Conservation (phyloP, 176 grass and related monocot genomes). For the Triticum dicoccoides region DNA sequence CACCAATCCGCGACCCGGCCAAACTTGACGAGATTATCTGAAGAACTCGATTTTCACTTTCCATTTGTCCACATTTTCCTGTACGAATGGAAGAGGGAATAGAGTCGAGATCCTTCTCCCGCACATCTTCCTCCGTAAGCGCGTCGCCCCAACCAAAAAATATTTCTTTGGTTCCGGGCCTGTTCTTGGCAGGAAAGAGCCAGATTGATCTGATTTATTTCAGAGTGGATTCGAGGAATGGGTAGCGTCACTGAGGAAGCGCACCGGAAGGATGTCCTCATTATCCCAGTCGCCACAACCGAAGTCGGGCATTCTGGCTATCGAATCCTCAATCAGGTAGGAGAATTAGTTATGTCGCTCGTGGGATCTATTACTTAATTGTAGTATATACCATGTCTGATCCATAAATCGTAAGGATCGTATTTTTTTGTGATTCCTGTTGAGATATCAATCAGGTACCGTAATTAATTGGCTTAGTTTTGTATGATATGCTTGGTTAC, state of each 20-base stretch:
- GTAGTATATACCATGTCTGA: not conserved
- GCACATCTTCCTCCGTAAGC: constrained; percentile 54
- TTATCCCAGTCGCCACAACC: not conserved
- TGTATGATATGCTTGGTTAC: not conserved
- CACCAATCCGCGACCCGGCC: not conserved
- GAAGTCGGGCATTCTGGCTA: constrained; percentile 9
- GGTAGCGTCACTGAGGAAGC: constrained; percentile 48
- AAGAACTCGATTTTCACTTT: not conserved
- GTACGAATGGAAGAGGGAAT: constrained; percentile 28
- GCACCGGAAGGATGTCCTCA: constrained; percentile 25
- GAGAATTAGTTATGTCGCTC: not conserved
- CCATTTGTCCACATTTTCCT: not conserved
- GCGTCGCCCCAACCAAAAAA: not conserved
- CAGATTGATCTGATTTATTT: constrained; percentile 7
- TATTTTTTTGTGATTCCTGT: not conserved
- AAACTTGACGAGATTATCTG: not conserved
- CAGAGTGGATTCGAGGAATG: constrained; percentile 66
- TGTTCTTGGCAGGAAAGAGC: not conserved
- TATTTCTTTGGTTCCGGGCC: not conserved
- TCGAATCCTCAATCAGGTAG: constrained; percentile 33
- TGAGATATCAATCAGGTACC: not conserved
- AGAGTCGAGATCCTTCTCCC: constrained; percentile 37
- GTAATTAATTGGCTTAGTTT: not conserved
- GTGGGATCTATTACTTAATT: not conserved
- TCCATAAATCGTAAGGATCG: not conserved